Evolutionary conservation across 78 protist species (phyloP), one percentile per base, ranked within the genome.

Genomic region (Guillardia theta): DNA sequence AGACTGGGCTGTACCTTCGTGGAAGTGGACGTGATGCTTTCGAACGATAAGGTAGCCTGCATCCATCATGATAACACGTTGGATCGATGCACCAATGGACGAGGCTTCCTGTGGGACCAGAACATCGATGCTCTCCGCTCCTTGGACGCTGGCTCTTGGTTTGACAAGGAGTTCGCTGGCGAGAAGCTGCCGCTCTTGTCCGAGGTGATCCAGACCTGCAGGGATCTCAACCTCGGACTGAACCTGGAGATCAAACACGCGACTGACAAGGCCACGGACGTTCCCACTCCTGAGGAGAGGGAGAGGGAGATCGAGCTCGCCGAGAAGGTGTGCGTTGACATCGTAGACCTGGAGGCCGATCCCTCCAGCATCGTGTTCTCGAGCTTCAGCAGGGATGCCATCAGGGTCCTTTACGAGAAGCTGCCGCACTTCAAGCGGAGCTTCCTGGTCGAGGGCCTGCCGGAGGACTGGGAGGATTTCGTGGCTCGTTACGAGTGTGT

Each of bases 231-330:
- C 1, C 90, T 78, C 1, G 48, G 53, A 0, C 44, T 78, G 15
- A 78, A 78, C 33, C 39, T 78, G 18, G 90, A 78, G 39, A 8
- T 78, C 90, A 78, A 78, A 30, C 90, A 78, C 90, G 90, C 48
- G 10, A 37, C 90, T 44, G 90, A 78, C 21, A 46, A 8, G 5
- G 45, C 44, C 10, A 9, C 10, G 21, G 24, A 43, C 10, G 41
- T 33, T 15, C 90, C 90, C 12, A 78, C 18, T 36, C 30, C 18
- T 18, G 43, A 78, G 12, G 90, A 78, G 45, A 18, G 44, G 90
- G 53, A 36, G 12, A 43, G 21, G 18, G 90, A 78, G 39, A 9
- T 18, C 18, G 39, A 36, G 90, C 90, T 78, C 0, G 90, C 90
- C 2, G 90, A 70, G 15, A 43, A 36, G 1, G 22, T 24, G 10